Percentiles rank a stretch among this genome's conserved stretches.
Conservation (phyloP, 805 yeast genomes). For the Cyberlindnera sargentensis region DNA sequence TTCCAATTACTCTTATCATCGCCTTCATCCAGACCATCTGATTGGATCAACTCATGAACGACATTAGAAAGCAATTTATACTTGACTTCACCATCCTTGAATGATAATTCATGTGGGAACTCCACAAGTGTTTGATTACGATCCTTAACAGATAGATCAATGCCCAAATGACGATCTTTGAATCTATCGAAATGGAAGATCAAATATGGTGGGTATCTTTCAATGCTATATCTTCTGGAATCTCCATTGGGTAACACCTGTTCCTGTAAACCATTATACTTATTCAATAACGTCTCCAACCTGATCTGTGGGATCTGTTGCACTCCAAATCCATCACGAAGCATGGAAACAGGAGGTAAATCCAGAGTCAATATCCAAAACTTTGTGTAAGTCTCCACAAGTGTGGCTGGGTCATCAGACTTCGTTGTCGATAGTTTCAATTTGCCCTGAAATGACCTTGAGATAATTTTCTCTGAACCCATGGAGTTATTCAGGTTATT, state of each 20-base stretch:
- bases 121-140: constrained; percentile 59
- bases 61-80: constrained; percentile 46
- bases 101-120: constrained; percentile 37
- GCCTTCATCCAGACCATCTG: constrained; percentile 16
- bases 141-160: constrained; percentile 30
- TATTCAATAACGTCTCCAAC: constrained; percentile 36
- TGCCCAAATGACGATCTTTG: constrained; percentile 27
- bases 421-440: constrained; percentile 24
- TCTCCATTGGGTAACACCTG: constrained; percentile 28
- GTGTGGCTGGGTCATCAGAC: constrained; percentile 8
- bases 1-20: constrained; percentile 37
- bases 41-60: constrained; percentile 25
- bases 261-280: constrained; percentile 29
- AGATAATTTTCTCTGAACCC: constrained; percentile 15
- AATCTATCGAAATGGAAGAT: constrained; percentile 54
- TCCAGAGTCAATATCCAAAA: constrained; percentile 55
- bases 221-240: constrained; percentile 32
- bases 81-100: constrained; percentile 16
- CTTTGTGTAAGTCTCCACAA: constrained; percentile 14
- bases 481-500: constrained; percentile 30
- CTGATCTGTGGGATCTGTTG: constrained; percentile 47
- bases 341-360: constrained; percentile 51
- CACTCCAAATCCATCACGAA: constrained; percentile 39
- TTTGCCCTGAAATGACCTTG: constrained; percentile 46
- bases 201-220: constrained; percentile 44